These are phyloP conservation scores for Dactylorhiza incarnata DNA, from an alignment of 106 monocot species.

Conservation along the genomic window DNA sequence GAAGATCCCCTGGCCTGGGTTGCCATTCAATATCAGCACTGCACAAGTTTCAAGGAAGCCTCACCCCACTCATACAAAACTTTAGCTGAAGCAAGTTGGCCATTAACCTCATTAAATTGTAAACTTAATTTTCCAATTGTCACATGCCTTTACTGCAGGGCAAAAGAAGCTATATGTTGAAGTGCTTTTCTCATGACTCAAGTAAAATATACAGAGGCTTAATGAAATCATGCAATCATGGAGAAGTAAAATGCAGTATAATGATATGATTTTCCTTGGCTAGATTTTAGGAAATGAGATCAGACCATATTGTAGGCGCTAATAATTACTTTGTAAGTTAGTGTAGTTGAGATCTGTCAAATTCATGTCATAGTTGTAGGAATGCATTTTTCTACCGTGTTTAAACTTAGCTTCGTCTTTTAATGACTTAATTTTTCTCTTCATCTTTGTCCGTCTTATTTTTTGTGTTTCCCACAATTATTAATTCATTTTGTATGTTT, in stretches of 20 bases:
- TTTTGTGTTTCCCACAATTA: background rate
- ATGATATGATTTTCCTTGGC: background rate
- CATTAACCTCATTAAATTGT: too few species aligned
- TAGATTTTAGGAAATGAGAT: background rate
- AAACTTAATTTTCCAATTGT: too few species aligned
- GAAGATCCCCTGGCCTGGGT: too few species aligned
- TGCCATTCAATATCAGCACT: too few species aligned
- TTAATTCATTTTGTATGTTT: background rate
- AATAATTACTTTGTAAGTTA: background rate
- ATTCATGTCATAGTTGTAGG: background rate
- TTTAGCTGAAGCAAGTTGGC: background rate
- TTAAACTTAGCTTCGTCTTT: background rate
- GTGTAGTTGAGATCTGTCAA: background rate
- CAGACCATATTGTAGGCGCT: background rate
- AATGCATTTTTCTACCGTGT: background rate
- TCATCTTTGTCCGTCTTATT: background rate
- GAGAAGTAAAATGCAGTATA: background rate
- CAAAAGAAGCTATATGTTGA: background rate
- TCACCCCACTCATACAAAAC: background rate
- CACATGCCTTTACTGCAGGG: too few species aligned
- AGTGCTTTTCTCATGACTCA: background rate
- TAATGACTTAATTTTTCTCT: background rate
- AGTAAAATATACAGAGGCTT: background rate
- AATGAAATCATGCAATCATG: background rate
- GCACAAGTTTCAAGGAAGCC: background rate